Evolutionary conservation across 805 yeast species (phyloP), one percentile per base, ranked within the genome.

Genomic region (Metschnikowia gelsemii): DNA sequence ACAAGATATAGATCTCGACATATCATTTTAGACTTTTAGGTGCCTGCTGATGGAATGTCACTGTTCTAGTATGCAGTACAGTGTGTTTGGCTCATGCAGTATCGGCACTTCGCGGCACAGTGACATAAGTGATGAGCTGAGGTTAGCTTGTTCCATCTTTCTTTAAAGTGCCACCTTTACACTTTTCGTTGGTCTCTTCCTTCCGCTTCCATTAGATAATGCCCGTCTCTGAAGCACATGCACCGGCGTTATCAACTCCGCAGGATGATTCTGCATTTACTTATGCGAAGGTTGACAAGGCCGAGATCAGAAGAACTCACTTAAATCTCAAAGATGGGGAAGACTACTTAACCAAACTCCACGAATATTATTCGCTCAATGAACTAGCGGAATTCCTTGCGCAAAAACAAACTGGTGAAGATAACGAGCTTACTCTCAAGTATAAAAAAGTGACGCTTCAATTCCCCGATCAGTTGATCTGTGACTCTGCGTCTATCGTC

Each of bases 381-480:
- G 72, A 70, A 36, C 56, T 84, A 3, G 70, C 72, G 0, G 51
- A 51, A 0, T 66, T 64, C 35, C 61, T 85, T 32, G 37, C 43
- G 13, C 50, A 56, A 4, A 62, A 68, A 21, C 21, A 21, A 20
- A 13, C 31, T 3, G 20, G 8, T 19, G 58, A 56, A 21, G 55
- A 56, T 3, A 55, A 56, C 3, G 35, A 25, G 1, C 26, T 14
- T 8, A 11, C 6, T 8, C 61, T 56, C 0, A 59, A 54, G 24
- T 82, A 64, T 59, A 63, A 60, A 32, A 69, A 73, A 19, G 75
- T 90, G 2, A 89, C 98, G 0, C 66, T 93, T 23, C 99, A 93
- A 63, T 91, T 93, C 50, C 98, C 98, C 0, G 99, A 95, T 59
- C 45, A 65, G 4, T 64, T 90, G 26, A 77, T 93, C 1, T 72